Evolutionary conservation across 805 yeast species (phyloP).

Genomic region (Metschnikowia henanensis): DNA sequence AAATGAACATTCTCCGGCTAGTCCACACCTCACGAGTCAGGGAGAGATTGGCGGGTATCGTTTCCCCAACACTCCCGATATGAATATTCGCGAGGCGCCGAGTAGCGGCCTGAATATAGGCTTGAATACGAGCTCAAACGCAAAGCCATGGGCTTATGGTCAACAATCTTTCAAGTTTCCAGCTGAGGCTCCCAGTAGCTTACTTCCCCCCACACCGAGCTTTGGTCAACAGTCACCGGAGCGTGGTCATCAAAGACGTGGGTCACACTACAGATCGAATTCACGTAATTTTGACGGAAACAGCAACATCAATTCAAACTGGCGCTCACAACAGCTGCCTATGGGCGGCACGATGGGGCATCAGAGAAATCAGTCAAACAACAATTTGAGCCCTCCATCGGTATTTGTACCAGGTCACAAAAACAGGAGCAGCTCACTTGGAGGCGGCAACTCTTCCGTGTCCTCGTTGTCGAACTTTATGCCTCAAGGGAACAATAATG

Average conservation of each 20-base stretch:
- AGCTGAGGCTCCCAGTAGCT: conserved; percentile 26
- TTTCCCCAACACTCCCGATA: conserved; percentile 50
- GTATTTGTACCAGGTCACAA: conserved; percentile 78
- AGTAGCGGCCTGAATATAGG: too few species aligned
- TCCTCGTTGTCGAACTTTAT: conserved; percentile 44
- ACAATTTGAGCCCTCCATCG: conserved; percentile 38
- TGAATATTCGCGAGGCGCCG: conserved; percentile 20
- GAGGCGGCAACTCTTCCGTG: conserved; percentile 57
- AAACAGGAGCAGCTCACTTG: conserved; percentile 65
- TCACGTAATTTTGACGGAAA: conserved; percentile 42
- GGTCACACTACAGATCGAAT: conserved; percentile 39
- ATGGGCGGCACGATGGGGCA: conserved; percentile 24
- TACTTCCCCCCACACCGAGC: conserved; percentile 56
- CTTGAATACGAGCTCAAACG: conserved; percentile 20
- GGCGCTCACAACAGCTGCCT: conserved; percentile 60
- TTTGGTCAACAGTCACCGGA: conserved; percentile 44
- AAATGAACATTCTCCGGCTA: conserved; percentile 18
- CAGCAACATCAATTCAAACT: conserved; percentile 50
- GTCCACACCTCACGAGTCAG: conserved; percentile 11
- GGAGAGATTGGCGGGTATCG: conserved; percentile 43
- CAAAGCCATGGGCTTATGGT: conserved; percentile 39
- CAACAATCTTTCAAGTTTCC: conserved; percentile 64
- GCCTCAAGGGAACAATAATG: conserved; percentile 33
- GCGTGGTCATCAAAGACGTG: conserved; percentile 39
- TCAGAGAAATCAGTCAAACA: conserved; percentile 22